Percentiles rank a stretch among this genome's conserved stretches.
These are phyloP conservation scores for Primulina huaijiensis DNA, from an alignment of 257 asterid genomes.

Conservation along the genomic window DNA sequence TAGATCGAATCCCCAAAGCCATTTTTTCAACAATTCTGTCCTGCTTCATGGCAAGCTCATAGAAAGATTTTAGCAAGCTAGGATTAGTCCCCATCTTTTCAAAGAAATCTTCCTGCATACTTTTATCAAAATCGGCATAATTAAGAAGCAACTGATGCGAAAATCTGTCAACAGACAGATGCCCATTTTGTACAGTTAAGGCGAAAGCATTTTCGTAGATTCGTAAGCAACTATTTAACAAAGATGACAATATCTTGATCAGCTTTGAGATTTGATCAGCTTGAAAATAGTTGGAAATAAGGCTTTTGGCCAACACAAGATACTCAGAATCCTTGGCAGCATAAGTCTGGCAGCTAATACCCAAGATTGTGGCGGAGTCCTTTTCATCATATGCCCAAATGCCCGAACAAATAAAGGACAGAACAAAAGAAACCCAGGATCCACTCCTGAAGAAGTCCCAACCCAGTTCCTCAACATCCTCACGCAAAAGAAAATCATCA, in stretches of 20 bases:
- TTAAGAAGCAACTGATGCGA: slow-evolving; percentile 65
- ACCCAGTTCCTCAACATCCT: slow-evolving; percentile 53
- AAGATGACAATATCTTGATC: slow-evolving; percentile 57
- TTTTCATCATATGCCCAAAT: slow-evolving; percentile 37
- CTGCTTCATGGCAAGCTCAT: slow-evolving; percentile 52
- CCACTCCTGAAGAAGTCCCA: slow-evolving; percentile 79
- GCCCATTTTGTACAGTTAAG: slow-evolving; percentile 43
- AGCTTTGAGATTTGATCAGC: slow-evolving; percentile 49
- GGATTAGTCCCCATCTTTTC: slow-evolving; percentile 52
- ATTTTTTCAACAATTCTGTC: slow-evolving; percentile 50
- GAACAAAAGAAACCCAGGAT: slow-evolving; percentile 71
- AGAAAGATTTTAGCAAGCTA: slow-evolving; percentile 49
- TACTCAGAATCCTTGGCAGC: slow-evolving; percentile 53
- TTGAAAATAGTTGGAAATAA: slow-evolving; percentile 42
- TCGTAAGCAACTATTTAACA: slow-evolving; percentile 59
- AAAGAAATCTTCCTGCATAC: slow-evolving; percentile 52
- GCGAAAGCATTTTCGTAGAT: slow-evolving; percentile 70
- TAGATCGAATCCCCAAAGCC: slow-evolving; percentile 56
- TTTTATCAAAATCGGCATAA: slow-evolving; percentile 55
- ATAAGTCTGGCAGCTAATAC: slow-evolving; percentile 38
- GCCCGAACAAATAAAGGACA: slow-evolving; percentile 60
- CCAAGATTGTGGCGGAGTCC: slow-evolving; percentile 30
- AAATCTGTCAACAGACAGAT: slow-evolving; percentile 38
- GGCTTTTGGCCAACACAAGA: slow-evolving; percentile 44
- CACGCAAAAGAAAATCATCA: slow-evolving; percentile 42